Percentiles rank a stretch among this genome's conserved stretches.
phyloP scores from a whole-genome alignment of 2,329 filamentous ascomycete species.

The Verticillium tricorpus region DNA sequence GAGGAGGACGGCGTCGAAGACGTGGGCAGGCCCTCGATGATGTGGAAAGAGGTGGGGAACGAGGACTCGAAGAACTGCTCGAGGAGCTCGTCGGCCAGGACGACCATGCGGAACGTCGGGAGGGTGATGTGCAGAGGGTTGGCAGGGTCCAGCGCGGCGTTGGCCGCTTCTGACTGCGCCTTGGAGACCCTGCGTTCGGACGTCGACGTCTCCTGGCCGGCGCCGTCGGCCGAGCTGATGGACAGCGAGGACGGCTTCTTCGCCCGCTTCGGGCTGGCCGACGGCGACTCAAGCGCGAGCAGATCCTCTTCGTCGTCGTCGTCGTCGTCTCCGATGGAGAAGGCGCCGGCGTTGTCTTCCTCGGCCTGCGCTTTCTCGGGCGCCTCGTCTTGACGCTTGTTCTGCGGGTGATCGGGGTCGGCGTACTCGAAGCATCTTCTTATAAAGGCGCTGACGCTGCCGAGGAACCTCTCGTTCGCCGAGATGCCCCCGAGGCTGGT shows the following conservation, averaged over 20 bases:
- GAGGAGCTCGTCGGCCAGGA: constrained; percentile 89
- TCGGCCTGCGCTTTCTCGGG: constrained; percentile 18
- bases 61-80: constrained; percentile 97
- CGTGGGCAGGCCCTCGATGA: constrained; percentile 58
- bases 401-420: constrained; percentile 76
- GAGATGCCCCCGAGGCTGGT: constrained; percentile 47
- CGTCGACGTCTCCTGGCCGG: constrained; percentile 7
- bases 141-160: constrained; percentile 85
- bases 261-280: constrained; percentile 33
- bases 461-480: constrained; percentile 83
- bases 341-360: constrained; percentile 42
- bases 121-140: constrained; percentile 94
- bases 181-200: constrained; percentile 46
- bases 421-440: constrained; percentile 96
- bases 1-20: constrained; percentile 34
- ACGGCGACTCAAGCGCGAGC: constrained; percentile 50
- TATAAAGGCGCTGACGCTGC: constrained; percentile 93
- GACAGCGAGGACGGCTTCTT: constrained; percentile 39
- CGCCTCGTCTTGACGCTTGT: constrained; percentile 36
- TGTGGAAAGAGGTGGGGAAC: constrained; percentile 88
- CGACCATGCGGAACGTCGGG: constrained; percentile 97
- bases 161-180: constrained; percentile 71
- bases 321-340: constrained; percentile 70
- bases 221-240: constrained; percentile 16
- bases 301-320: constrained; percentile 58